phyloP scores from a whole-genome alignment of 306 rosid species.

The Glycyrrhiza uralensis region DNA sequence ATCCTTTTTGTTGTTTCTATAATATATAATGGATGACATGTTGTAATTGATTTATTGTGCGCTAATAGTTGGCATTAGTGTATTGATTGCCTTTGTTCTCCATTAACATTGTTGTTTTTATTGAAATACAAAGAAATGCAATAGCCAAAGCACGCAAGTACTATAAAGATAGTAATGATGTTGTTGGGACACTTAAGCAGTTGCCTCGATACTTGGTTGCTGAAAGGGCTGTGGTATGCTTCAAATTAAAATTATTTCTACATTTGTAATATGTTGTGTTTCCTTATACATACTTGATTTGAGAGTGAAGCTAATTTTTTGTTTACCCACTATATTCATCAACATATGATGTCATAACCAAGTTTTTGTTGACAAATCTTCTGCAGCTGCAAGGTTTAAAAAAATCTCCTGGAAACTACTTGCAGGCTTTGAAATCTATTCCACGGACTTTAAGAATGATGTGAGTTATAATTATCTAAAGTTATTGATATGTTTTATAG shows the following conservation, averaged over 20 bases:
- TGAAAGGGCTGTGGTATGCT: slow-evolving; percentile 86
- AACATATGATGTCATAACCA: background rate
- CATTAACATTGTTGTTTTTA: slow-evolving; percentile 44
- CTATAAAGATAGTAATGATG: slow-evolving; percentile 67
- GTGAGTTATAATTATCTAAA: slow-evolving; percentile 48
- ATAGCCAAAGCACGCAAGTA: slow-evolving; percentile 75
- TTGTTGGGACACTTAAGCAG: slow-evolving; percentile 83
- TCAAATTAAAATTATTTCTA: slow-evolving; percentile 26
- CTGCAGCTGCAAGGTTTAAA: slow-evolving; percentile 79
- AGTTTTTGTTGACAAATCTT: slow-evolving; percentile 17
- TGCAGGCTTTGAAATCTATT: slow-evolving; percentile 84
- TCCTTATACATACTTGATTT: background rate
- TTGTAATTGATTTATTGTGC: slow-evolving; percentile 21
- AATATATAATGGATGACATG: slow-evolving; percentile 13
- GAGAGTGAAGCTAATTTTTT: background rate
- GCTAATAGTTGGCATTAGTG: slow-evolving; percentile 13
- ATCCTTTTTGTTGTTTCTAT: slow-evolving; percentile 60
- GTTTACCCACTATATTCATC: slow-evolving; percentile 5
- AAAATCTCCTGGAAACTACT: slow-evolving; percentile 75
- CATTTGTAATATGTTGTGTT: slow-evolving; percentile 18
- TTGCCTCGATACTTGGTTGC: slow-evolving; percentile 83
- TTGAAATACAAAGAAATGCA: slow-evolving; percentile 58
- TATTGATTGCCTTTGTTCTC: slow-evolving; percentile 33
- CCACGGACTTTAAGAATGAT: slow-evolving; percentile 98
- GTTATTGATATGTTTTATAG: background rate